A percentile compares a stretch with the other conserved stretches of the same genome.
Conservation (phyloP, 805 yeast species). For the Candida succiphila region DNA sequence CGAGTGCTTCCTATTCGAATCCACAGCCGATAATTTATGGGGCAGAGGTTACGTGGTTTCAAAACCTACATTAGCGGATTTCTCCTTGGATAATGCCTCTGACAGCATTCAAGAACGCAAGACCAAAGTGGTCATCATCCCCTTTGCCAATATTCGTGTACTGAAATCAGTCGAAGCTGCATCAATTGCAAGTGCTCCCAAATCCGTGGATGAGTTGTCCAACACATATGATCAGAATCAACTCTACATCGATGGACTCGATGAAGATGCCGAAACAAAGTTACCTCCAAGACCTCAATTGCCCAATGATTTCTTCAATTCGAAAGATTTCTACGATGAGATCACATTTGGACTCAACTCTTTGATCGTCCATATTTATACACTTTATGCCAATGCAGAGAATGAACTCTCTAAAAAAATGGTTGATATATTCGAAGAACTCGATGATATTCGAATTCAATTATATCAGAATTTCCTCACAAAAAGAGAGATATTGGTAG, state of each 20-base stretch:
- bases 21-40: conserved; percentile 47
- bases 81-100: conserved; percentile 47
- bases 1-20: conserved; percentile 65
- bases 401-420: conserved; percentile 52
- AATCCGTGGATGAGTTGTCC: not conserved
- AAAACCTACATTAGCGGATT: conserved; percentile 63
- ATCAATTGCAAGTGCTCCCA: not conserved
- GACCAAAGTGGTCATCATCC: conserved; percentile 48
- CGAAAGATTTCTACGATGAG: conserved; percentile 42
- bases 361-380: conserved; percentile 54
- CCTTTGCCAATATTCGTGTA: conserved; percentile 42
- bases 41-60: conserved; percentile 67
- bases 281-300: not conserved
- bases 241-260: not conserved
- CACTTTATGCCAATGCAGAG: conserved; percentile 64
- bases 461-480: conserved; percentile 43
- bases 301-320: conserved; percentile 21
- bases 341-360: conserved; percentile 46
- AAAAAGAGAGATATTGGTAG: conserved; percentile 34
- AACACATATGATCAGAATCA: not conserved
- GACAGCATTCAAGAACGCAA: conserved; percentile 54
- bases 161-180: conserved; percentile 24
- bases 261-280: not conserved
- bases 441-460: conserved; percentile 50
- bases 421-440: conserved; percentile 38